phyloP scores from a whole-genome alignment of 2,329 filamentous ascomycete genomes.

The Paecilomyces variotii region DNA sequence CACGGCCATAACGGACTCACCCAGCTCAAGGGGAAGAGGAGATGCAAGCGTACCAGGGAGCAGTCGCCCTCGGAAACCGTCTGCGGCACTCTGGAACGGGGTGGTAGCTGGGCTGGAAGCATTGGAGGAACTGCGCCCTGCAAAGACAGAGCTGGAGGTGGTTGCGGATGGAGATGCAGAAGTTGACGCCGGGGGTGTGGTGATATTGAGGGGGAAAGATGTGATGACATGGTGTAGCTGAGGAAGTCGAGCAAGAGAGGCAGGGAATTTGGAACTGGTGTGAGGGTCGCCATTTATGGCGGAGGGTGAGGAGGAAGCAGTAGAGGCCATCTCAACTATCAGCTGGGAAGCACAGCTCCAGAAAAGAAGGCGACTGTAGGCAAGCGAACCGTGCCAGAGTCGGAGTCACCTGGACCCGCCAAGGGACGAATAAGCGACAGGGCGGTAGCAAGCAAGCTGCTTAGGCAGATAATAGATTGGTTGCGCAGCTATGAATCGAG shows the following conservation, averaged over 20 bases:
- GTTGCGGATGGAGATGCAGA: constrained; percentile 11
- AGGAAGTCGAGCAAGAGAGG: constrained; percentile 21
- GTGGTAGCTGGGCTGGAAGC: constrained; percentile 27
- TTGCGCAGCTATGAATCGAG: constrained; percentile 19
- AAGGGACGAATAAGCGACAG: constrained; percentile 25
- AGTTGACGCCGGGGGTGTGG: constrained; percentile 14
- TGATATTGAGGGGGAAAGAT: constrained; percentile 21
- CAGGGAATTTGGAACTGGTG: constrained; percentile 28
- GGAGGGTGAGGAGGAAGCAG: constrained; percentile 26
- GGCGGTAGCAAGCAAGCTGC: constrained; percentile 17
- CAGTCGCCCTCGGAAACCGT: constrained; percentile 23
- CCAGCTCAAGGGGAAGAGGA: constrained; percentile 57
- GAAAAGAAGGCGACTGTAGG: constrained; percentile 16
- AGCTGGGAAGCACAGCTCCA: constrained; percentile 24
- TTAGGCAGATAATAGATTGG: constrained; percentile 17
- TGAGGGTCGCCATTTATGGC: constrained; percentile 29
- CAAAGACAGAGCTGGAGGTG: constrained; percentile 21
- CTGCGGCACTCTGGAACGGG: constrained; percentile 25
- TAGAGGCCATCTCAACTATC: constrained; percentile 30
- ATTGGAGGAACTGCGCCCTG: constrained; percentile 12
- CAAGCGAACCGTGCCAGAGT: constrained; percentile 24
- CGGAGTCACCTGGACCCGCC: constrained; percentile 33
- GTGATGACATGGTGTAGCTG: constrained; percentile 29
- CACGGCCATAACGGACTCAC: constrained; percentile 57
- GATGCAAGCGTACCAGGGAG: constrained; percentile 22